Conservation (phyloP, 495 filamentous ascomycete genomes). For the Astrothelium macrocarpum region DNA sequence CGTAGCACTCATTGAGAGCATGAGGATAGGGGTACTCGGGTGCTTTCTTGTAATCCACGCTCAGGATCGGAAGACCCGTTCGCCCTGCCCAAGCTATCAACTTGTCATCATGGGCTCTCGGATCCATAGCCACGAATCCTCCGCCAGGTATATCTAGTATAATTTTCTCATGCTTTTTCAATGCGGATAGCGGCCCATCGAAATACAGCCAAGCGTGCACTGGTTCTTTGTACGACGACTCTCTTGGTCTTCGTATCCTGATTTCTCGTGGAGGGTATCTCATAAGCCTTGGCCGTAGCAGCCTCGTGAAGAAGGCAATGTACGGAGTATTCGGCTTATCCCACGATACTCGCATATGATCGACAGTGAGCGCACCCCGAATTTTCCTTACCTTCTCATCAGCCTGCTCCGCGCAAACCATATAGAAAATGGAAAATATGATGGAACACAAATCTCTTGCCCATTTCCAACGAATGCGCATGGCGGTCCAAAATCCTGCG, state of each 20-base stretch:
- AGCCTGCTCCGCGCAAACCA: slow-evolving; percentile 84
- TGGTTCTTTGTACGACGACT: slow-evolving; percentile 71
- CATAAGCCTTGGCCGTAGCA: slow-evolving; percentile 71
- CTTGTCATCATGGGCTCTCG: slow-evolving; percentile 84
- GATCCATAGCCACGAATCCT: slow-evolving; percentile 92
- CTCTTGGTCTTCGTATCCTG: slow-evolving; percentile 67
- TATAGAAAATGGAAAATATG: slow-evolving; percentile 76
- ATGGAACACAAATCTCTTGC: slow-evolving; percentile 72
- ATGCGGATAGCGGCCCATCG: slow-evolving; percentile 68
- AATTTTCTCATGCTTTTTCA: slow-evolving; percentile 69
- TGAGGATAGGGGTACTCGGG: slow-evolving; percentile 94
- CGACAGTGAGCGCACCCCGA: slow-evolving; percentile 72
- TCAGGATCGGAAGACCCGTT: slow-evolving; percentile 73
- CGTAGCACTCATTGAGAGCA: slow-evolving; percentile 91
- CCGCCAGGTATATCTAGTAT: slow-evolving; percentile 89
- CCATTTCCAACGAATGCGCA: slow-evolving; percentile 78
- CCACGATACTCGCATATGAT: slow-evolving; percentile 90
- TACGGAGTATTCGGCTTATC: slow-evolving; percentile 87
- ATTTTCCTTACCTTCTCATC: slow-evolving; percentile 95
- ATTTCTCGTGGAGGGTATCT: slow-evolving; percentile 70
- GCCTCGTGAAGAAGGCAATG: slow-evolving; percentile 53
- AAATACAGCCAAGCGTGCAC: slow-evolving; percentile 90
- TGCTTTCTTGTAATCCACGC: slow-evolving; percentile 88
- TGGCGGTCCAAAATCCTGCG: slow-evolving; percentile 96
- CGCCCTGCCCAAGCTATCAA: slow-evolving; percentile 81